Base-by-base conservation (phyloP, 495 filamentous ascomycete genomes). In the Saxispiralis lemnorum region DNA sequence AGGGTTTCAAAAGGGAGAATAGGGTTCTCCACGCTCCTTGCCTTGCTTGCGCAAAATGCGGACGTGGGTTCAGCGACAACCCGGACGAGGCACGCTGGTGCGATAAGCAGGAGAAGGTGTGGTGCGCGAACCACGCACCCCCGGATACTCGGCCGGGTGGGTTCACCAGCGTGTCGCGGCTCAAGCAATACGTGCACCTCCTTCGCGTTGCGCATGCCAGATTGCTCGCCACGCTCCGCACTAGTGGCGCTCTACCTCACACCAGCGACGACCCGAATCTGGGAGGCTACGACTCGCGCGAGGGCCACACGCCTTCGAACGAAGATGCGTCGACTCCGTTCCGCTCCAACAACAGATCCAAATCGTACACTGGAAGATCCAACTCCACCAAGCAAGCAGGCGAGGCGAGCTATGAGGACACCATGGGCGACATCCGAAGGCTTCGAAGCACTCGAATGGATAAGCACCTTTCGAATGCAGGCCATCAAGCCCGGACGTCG, bases 181-280 rank as follows among this genome's bases (percentile, higher is more conserved):
- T 99, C 41, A 78, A 84, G 57, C 89, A 96, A 60, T 99, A 93
- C 53, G 76, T 96, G 11, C 95, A 92, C 59, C 66, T 99, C 34
- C 65, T 99, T 28, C 74, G 79, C 55, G 87, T 96, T 20, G 89
- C 92, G 32, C 75, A 96, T 38, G 92, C 92, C 7, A 71, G 92
- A 42, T 69, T 99, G 30, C 68, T 99, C 31, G 77, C 85, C 14
- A 92, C 87, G 15, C 72, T 99, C 35, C 76, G 83, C 44, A 76
- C 68, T 41, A 86, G 74, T 47, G 86, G 85, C 39, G 79, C 81
- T 15, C 60, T 97, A 38, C 78, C 82, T 31, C 74, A 74, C 38
- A 75, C 78, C 21, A 47, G 51, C 76, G 85, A 89, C 54, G 83
- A 87, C 53, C 72, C 80, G 31, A 82, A 75, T 54, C 53, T 80